A percentile compares a stretch with the other conserved stretches of the same genome.
Evolutionary conservation across 768 basidiomycete species (phyloP).

Genomic region (Amanita molliuscula): DNA sequence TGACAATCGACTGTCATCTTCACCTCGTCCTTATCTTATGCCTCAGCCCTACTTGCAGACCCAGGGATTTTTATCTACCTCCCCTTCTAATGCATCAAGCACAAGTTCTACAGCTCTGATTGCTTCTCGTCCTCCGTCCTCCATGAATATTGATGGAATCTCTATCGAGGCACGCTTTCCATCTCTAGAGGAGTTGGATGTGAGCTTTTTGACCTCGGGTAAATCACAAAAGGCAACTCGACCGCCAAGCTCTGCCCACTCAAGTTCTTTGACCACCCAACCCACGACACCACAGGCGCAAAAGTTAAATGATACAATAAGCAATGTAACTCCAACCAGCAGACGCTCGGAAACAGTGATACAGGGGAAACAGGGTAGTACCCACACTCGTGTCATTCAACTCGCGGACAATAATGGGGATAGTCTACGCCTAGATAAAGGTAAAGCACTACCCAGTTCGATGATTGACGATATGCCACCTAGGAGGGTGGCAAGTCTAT

Average conservation of each 20-base stretch:
- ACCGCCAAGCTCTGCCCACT: neutral
- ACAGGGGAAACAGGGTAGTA: constrained; percentile 5
- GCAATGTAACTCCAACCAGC: neutral
- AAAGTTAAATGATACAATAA: neutral
- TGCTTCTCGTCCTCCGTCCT: constrained; percentile 17
- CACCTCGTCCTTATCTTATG: constrained; percentile 17
- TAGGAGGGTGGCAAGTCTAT: constrained; percentile 4
- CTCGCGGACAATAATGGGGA: constrained; percentile 3
- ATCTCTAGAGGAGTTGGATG: constrained; percentile 77
- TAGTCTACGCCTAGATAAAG: constrained; percentile 1
- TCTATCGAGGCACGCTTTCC: constrained; percentile 73
- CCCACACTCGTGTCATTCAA: constrained; percentile 5
- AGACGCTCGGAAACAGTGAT: neutral
- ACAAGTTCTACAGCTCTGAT: constrained; percentile 18
- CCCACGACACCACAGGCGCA: neutral
- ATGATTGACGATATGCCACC: constrained; percentile 2
- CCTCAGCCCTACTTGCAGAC: constrained; percentile 7
- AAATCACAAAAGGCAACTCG: neutral
- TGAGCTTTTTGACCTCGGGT: constrained; percentile 24
- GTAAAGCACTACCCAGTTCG: constrained; percentile 3
- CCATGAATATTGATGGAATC: constrained; percentile 24
- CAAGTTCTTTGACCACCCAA: neutral
- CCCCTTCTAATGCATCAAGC: constrained; percentile 21
- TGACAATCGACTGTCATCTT: constrained; percentile 14
- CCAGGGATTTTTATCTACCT: constrained; percentile 12